Percentiles rank a stretch among this genome's conserved stretches.
Evolutionary conservation across 176 grass and related monocot genomes (phyloP).

Genomic region (Bromus sterilis): DNA sequence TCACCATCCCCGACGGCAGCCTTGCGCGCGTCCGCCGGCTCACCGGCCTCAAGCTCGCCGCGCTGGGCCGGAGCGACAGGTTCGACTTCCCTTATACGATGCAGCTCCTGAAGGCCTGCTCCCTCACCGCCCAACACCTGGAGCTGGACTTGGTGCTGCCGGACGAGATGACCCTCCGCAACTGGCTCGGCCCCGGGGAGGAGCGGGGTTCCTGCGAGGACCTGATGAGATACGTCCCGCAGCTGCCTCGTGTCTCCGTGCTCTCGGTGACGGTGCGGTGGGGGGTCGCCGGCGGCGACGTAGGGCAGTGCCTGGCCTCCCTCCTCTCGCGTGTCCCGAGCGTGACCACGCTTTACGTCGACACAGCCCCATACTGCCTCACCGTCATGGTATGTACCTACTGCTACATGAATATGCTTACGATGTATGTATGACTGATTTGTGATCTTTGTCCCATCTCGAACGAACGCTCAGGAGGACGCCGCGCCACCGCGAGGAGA

Average conservation of each 20-base stretch:
- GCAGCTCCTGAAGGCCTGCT: background rate
- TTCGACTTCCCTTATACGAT: background rate
- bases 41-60: background rate
- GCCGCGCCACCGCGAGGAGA: background rate
- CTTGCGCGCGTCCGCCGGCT: background rate
- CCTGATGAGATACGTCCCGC: background rate
- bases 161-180: background rate
- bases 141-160: background rate
- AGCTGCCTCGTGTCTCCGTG: background rate
- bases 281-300: background rate
- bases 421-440: background rate
- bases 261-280: background rate
- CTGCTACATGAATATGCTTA: background rate
- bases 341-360: background rate
- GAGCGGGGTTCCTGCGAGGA: background rate
- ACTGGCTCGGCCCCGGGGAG: background rate
- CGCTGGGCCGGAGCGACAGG: background rate
- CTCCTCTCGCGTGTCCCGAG: background rate
- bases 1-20: background rate
- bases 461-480: background rate
- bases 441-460: background rate
- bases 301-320: background rate
- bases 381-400: background rate
- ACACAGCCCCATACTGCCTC: background rate
- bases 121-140: background rate